Evolutionary conservation across 306 rosid species (phyloP), one percentile per base, ranked within the genome.

Genomic region (Potentilla sterilis): DNA sequence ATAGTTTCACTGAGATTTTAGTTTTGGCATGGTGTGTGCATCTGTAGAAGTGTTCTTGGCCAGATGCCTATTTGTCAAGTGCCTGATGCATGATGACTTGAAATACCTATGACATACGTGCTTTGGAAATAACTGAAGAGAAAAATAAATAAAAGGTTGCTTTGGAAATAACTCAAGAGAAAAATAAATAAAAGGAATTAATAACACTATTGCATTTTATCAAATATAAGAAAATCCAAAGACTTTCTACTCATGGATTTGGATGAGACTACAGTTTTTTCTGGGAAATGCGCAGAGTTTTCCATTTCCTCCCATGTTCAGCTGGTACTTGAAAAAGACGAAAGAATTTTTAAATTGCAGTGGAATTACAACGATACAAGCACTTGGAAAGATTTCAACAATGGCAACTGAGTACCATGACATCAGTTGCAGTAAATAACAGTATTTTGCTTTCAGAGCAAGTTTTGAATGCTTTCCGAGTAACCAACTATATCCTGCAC

Each of bases 401-500:
- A 71, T 79, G 75, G 69, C 76, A 79, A 52, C 66, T 2, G 72
- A 79, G 82, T 58, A 75, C 72, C 61, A 82, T 75, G 79, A 79
- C 75, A 73, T 72, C 80, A 79, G 78, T 67, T 71, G 76, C 70
- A 82, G 80, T 69, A 47, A 67, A 62, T 83, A 78, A 83, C 65
- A 75, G 68, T 78, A 67, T 44, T 78, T 74, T 49, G 75, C 84
- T 64, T 79, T 78, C 71, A 41, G 80, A 84, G 71, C 82, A 83
- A 67, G 75, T 76, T 80, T 74, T 72, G 54, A 51, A 77, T 78
- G 88, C 72, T 67, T 78, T 88, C 85, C 81, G 78, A 65, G 84
- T 75, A 58, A 85, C 86, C 81, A 81, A 65, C 86, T 77, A 64
- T 81, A 44, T 78, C 72, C 78, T 77, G 79, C 84, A 79, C 83